Conservation (phyloP, 2,329 filamentous ascomycete species). For the Aspergillus brasiliensis region DNA sequence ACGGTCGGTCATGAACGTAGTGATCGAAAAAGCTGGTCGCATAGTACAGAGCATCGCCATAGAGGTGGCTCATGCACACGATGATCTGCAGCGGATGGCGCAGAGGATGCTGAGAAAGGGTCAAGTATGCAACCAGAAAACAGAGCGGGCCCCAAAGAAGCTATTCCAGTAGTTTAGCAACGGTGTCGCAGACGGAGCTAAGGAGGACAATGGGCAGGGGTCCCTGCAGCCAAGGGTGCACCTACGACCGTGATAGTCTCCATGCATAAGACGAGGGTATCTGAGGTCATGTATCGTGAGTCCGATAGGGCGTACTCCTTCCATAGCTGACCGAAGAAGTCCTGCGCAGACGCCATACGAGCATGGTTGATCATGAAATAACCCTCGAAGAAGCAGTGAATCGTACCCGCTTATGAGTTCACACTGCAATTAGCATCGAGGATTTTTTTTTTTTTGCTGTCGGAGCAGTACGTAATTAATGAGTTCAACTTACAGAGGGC, state of each 20-base stretch:
- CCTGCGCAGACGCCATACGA: slow-evolving; percentile 66
- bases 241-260: slow-evolving; percentile 78
- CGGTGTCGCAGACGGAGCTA: background rate
- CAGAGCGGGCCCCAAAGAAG: slow-evolving; percentile 64
- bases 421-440: slow-evolving; percentile 4
- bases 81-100: slow-evolving; percentile 62
- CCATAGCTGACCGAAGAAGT: slow-evolving; percentile 82
- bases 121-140: slow-evolving; percentile 58
- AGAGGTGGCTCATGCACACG: slow-evolving; percentile 65
- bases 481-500: slow-evolving; percentile 60
- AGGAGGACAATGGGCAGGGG: background rate
- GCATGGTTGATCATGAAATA: slow-evolving; percentile 76
- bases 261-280: slow-evolving; percentile 83
- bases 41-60: slow-evolving; percentile 66
- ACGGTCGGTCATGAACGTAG: slow-evolving; percentile 54
- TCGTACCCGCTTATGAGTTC: slow-evolving; percentile 41
- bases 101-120: slow-evolving; percentile 56
- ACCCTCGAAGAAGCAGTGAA: slow-evolving; percentile 83
- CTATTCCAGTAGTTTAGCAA: slow-evolving; percentile 34
- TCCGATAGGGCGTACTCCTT: slow-evolving; percentile 90
- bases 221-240: slow-evolving; percentile 11
- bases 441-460: background rate
- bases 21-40: slow-evolving; percentile 65
- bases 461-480: background rate
- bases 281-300: slow-evolving; percentile 79